phyloP scores from a whole-genome alignment of 768 basidiomycete species.

The Suillus brevipes region DNA sequence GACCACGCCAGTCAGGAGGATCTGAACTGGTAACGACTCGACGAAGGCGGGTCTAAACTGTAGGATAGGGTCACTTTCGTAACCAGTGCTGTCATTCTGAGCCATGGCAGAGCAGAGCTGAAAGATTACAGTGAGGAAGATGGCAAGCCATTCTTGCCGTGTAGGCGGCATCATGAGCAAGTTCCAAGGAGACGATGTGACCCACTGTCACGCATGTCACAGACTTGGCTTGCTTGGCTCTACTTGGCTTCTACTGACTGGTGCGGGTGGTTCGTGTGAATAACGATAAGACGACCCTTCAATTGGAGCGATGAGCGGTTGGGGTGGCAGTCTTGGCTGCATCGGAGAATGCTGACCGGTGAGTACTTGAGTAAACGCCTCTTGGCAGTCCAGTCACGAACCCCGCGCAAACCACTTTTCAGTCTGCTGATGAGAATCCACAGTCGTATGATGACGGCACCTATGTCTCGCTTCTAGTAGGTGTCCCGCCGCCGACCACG shows the following conservation, averaged over 20 bases:
- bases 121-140: slow-evolving; percentile 11
- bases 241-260: not conserved
- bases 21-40: slow-evolving; percentile 87
- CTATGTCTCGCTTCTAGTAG: no score
- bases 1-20: slow-evolving; percentile 81
- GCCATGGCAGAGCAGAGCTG: slow-evolving; percentile 24
- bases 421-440: not conserved
- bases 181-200: not conserved
- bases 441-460: no score
- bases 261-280: not conserved
- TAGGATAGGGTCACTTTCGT: slow-evolving; percentile 69
- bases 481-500: no score
- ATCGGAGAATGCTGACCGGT: not conserved
- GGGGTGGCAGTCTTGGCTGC: not conserved
- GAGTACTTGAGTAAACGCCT: not conserved
- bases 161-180: not conserved
- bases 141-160: not conserved
- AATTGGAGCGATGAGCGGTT: not conserved
- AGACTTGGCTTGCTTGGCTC: slow-evolving; percentile 3
- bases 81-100: slow-evolving; percentile 16
- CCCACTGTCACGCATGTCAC: not conserved
- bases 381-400: not conserved
- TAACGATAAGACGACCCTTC: not conserved
- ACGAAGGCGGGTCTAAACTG: slow-evolving; percentile 77
- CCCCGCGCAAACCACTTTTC: not conserved